phyloP scores from a whole-genome alignment of 1,139 yeast species.

The Taiozyma sp. region DNA sequence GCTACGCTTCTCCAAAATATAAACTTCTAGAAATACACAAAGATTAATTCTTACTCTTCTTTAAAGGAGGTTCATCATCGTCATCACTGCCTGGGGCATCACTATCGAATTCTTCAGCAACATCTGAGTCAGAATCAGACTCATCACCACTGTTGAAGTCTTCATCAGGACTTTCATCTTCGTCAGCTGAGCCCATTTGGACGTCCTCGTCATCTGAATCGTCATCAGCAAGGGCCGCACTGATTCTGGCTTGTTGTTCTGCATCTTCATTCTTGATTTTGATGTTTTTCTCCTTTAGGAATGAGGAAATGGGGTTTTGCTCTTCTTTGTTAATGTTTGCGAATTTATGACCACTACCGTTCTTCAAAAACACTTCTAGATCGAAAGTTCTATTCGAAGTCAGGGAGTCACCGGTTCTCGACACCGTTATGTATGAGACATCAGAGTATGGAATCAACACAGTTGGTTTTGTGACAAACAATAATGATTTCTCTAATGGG shows the following conservation, averaged over 20 bases:
- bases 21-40: not conserved
- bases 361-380: constrained; percentile 67
- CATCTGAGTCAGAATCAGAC: constrained; percentile 50
- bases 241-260: constrained; percentile 76
- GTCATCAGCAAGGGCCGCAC: constrained; percentile 62
- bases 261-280: constrained; percentile 85
- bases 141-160: constrained; percentile 52
- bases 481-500: constrained; percentile 83
- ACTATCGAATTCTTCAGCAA: constrained; percentile 30
- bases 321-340: constrained; percentile 91
- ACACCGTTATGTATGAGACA: constrained; percentile 68
- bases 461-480: constrained; percentile 93
- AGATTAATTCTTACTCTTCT: constrained; percentile 18
- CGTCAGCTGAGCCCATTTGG: constrained; percentile 70
- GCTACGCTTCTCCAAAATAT: not conserved
- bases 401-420: constrained; percentile 82
- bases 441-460: constrained; percentile 86
- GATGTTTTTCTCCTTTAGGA: constrained; percentile 70
- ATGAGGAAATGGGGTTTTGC: constrained; percentile 71
- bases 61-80: constrained; percentile 18
- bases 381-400: constrained; percentile 90
- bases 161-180: constrained; percentile 62
- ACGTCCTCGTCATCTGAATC: constrained; percentile 64
- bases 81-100: constrained; percentile 39
- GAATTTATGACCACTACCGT: constrained; percentile 70